phyloP scores from a whole-genome alignment of 257 asterid genomes.

The Sherardia arvensis region DNA sequence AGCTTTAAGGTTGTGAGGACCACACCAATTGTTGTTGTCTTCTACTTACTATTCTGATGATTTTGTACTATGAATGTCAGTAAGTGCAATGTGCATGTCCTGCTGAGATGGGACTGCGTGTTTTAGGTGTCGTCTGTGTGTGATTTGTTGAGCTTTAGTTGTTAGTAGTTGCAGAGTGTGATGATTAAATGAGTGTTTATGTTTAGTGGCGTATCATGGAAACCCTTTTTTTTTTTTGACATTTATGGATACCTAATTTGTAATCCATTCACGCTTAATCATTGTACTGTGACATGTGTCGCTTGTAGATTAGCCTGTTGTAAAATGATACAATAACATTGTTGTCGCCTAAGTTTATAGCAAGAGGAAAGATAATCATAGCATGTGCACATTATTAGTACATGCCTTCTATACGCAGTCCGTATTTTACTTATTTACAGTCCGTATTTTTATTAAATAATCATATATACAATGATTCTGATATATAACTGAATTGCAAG shows the following conservation, averaged over 20 bases:
- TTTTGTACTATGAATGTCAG: not conserved
- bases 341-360: too few relatives aligned
- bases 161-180: not conserved
- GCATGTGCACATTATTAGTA: too few relatives aligned
- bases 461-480: too few relatives aligned
- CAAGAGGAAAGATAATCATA: too few relatives aligned
- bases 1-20: constrained; percentile 26
- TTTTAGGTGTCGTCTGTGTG: not conserved
- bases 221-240: too few relatives aligned
- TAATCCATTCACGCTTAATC: constrained; percentile 5
- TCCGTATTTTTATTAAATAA: too few relatives aligned
- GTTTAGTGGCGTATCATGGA: not conserved
- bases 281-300: not conserved
- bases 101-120: constrained; percentile 1
- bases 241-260: not conserved
- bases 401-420: too few relatives aligned
- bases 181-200: not conserved
- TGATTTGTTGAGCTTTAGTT: constrained; percentile 1
- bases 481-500: too few relatives aligned
- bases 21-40: constrained; percentile 14
- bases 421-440: too few relatives aligned
- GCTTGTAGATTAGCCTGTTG: not conserved
- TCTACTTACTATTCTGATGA: not conserved
- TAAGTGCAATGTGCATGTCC: constrained; percentile 3
- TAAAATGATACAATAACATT: too few relatives aligned